Percentiles rank a stretch among this genome's conserved stretches.
phyloP scores from a whole-genome alignment of 2,329 filamentous ascomycete genomes.

The Pseudogymnoascus sp. region DNA sequence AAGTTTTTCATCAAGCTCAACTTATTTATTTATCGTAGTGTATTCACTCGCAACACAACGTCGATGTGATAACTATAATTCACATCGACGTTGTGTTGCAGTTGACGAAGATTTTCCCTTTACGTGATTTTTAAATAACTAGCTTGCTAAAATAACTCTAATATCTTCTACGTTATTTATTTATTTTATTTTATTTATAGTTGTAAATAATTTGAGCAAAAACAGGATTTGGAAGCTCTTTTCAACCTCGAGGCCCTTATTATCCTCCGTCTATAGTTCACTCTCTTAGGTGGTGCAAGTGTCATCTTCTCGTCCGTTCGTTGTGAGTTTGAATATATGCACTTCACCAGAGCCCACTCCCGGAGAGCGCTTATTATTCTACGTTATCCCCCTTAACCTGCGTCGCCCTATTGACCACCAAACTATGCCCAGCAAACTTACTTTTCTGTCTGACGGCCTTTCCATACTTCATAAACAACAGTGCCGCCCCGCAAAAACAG shows the following conservation, averaged over 20 bases:
- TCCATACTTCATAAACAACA: slow-evolving; percentile 35
- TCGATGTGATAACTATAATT: neutral
- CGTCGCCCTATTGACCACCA: slow-evolving; percentile 6
- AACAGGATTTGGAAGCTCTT: neutral
- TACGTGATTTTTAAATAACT: neutral
- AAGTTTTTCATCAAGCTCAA: neutral
- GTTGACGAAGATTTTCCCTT: neutral
- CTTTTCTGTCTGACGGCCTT: slow-evolving; percentile 33
- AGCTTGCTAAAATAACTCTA: neutral
- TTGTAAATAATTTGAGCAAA: neutral
- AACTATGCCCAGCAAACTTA: slow-evolving; percentile 32
- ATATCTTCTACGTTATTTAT: neutral
- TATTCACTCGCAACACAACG: neutral
- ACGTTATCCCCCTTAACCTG: slow-evolving; percentile 7
- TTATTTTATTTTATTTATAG: neutral
- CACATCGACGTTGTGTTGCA: too few species aligned
- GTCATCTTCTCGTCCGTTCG: neutral
- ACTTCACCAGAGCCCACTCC: neutral
- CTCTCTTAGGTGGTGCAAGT: neutral
- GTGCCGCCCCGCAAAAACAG: slow-evolving; percentile 34
- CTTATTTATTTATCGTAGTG: neutral
- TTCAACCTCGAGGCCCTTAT: neutral
- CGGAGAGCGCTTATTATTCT: neutral
- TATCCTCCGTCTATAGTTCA: neutral
- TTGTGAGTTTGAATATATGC: neutral